Percentiles rank a stretch among this genome's conserved stretches.
phyloP scores from a whole-genome alignment of 108 stramenopile species.

The Parietichytrium sp. region DNA sequence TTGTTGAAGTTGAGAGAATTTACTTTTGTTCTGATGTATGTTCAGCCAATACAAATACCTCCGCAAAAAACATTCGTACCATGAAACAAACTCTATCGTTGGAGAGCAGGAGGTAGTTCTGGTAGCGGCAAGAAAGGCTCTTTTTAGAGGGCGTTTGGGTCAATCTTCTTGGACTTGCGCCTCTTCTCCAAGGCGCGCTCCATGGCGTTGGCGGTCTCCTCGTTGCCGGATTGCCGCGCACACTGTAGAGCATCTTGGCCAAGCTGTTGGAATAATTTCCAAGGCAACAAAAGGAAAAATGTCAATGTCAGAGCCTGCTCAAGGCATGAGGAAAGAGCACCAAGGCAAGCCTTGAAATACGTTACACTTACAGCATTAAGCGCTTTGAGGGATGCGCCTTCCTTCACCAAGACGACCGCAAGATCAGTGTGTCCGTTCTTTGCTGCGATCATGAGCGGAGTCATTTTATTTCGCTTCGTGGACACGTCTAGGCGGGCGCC shows the following conservation, averaged over 20 bases:
- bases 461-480: neutral
- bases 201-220: neutral
- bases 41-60: no score
- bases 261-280: no score
- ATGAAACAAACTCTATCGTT: no score
- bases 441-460: conserved; percentile 20
- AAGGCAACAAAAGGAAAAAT: no score
- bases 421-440: neutral
- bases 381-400: neutral
- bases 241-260: conserved; percentile 30
- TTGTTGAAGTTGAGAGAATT: no score
- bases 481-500: conserved; percentile 9
- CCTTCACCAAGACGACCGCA: neutral
- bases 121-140: no score
- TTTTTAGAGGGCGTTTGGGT: neutral
- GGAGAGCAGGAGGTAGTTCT: no score
- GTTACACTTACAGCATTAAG: neutral
- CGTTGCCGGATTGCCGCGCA: neutral
- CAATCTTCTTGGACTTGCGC: conserved; percentile 14
- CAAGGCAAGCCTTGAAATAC: no score
- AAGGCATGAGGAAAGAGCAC: no score
- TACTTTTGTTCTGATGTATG: no score
- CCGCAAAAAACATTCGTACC: no score
- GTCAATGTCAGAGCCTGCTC: no score
- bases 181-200: neutral